phyloP scores from a whole-genome alignment of 768 basidiomycete species.

The Ramaria sp. region DNA sequence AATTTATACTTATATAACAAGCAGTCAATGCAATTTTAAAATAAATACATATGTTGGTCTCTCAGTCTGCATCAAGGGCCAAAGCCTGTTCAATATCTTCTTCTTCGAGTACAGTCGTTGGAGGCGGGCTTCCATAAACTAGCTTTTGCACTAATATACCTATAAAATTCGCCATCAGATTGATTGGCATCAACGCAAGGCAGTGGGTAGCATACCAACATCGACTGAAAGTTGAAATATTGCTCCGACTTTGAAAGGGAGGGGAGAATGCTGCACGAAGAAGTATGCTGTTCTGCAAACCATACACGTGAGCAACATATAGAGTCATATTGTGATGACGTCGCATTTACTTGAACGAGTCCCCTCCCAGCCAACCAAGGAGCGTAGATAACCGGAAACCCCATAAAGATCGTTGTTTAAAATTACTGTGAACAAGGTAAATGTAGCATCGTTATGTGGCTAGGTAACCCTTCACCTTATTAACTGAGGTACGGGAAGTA shows the following conservation, averaged over 20 bases:
- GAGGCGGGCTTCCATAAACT: constrained; percentile 62
- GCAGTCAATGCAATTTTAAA: background rate
- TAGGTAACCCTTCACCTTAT: constrained; percentile 41
- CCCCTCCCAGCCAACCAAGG: constrained; percentile 76
- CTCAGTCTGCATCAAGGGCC: constrained; percentile 50
- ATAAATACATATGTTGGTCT: constrained; percentile 17
- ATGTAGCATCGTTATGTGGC: background rate
- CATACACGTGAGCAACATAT: constrained; percentile 2
- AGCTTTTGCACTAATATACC: constrained; percentile 67
- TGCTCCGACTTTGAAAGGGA: constrained; percentile 78
- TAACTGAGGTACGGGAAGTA: constrained; percentile 77
- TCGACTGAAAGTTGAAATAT: constrained; percentile 79
- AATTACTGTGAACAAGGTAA: constrained; percentile 42
- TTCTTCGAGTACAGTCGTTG: constrained; percentile 35
- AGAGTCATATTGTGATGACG: background rate
- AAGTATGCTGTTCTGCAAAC: constrained; percentile 62
- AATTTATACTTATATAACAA: no score
- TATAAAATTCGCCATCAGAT: constrained; percentile 18
- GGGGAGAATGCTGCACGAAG: constrained; percentile 57
- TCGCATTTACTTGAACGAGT: constrained; percentile 63
- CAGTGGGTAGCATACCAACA: constrained; percentile 39
- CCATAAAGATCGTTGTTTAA: constrained; percentile 67
- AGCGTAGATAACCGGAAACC: constrained; percentile 79
- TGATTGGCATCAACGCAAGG: constrained; percentile 6
- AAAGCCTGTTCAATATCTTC: constrained; percentile 70